Conservation (phyloP, 2,329 filamentous ascomycete species). For the Exophiala alcalophila region DNA sequence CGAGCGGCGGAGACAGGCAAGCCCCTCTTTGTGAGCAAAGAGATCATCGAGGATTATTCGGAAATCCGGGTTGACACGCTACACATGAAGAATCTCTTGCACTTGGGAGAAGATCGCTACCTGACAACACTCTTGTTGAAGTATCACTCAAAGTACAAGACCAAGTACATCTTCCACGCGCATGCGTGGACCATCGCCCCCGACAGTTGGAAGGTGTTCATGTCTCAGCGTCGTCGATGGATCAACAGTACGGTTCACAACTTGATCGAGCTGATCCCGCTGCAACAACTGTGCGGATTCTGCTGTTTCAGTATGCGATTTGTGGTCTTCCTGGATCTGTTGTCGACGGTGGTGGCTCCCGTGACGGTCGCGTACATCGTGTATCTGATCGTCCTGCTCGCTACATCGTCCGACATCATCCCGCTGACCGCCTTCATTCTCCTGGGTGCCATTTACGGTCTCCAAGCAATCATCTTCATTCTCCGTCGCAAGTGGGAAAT, state of each 20-base stretch:
- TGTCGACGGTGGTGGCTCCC: slow-evolving; percentile 88
- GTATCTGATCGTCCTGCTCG: slow-evolving; percentile 78
- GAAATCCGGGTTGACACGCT: slow-evolving; percentile 96
- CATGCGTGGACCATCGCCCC: slow-evolving; percentile 97
- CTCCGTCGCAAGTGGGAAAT: slow-evolving; percentile 97
- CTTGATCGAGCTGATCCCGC: slow-evolving; percentile 86
- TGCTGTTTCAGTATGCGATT: slow-evolving; percentile 99
- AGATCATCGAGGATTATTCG: slow-evolving; percentile 81
- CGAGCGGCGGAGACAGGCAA: slow-evolving; percentile 92
- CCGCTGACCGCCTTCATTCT: slow-evolving; percentile 86
- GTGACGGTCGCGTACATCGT: slow-evolving; percentile 85
- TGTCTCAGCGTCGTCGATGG: slow-evolving; percentile 98
- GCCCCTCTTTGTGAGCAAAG: slow-evolving; percentile 90
- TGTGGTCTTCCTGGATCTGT: slow-evolving; percentile 87
- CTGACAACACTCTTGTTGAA: slow-evolving; percentile 92
- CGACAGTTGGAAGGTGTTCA: slow-evolving; percentile 88
- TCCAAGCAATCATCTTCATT: slow-evolving; percentile 97
- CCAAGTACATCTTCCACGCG: slow-evolving; percentile 89
- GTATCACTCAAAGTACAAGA: slow-evolving; percentile 91
- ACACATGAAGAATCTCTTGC: slow-evolving; percentile 97
- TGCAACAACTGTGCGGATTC: slow-evolving; percentile 95
- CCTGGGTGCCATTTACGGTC: slow-evolving; percentile 91
- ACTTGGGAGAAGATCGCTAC: slow-evolving; percentile 96
- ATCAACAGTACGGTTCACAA: slow-evolving; percentile 99
- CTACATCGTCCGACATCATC: slow-evolving; percentile 60